Evolutionary conservation across 208 protist genomes (phyloP), one percentile per base, ranked within the genome.

Genomic region (Acanthamoeba culbertsoni): DNA sequence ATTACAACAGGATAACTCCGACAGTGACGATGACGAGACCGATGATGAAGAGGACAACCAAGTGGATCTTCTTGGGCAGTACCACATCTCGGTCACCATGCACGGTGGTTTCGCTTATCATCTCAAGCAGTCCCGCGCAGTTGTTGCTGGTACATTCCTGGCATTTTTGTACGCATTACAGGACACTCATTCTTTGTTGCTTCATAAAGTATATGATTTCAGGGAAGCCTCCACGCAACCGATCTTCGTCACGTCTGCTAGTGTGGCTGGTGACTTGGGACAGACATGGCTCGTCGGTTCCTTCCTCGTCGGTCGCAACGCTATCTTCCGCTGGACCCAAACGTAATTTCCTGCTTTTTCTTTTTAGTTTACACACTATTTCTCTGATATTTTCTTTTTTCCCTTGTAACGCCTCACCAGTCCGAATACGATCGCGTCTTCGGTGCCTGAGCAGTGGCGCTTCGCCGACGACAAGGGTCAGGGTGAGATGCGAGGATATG

Each of bases 271-370:
- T 43, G 63, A 55, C 40, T 35, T 77, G 46, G 86, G 86, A 51
- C 53, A 92, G n/a, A 92, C 62, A 7, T 92, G 86, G 86, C 55
- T 92, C 42, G 86, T 92, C 18, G 86, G 86, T 2, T 77, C 59
- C 63, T 92, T 92, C 62, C 62, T 92, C 23, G 45, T 77, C 16
- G 59, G 26, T 5, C 53, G 26, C 26, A 92, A 77, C 63, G 62
- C n/a, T n/a, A n/a, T 92, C 45, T 92, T 48, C 37, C 51, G 63
- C 10, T 92, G 53, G 86, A 43, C n/a, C 0, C 37, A 92, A 92
- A 68, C 46, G 86, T 92, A 92, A 14, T 4, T 28, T 12, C 46
- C 3, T 48, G 0, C 46, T 43, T 23, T 89, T 45, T 37, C 79
- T 90, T 57, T 90, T 20, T 33, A 20, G 45, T 55, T 90, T 55